Conservation (phyloP, 495 filamentous ascomycete genomes). For the Xylaria longipes region DNA sequence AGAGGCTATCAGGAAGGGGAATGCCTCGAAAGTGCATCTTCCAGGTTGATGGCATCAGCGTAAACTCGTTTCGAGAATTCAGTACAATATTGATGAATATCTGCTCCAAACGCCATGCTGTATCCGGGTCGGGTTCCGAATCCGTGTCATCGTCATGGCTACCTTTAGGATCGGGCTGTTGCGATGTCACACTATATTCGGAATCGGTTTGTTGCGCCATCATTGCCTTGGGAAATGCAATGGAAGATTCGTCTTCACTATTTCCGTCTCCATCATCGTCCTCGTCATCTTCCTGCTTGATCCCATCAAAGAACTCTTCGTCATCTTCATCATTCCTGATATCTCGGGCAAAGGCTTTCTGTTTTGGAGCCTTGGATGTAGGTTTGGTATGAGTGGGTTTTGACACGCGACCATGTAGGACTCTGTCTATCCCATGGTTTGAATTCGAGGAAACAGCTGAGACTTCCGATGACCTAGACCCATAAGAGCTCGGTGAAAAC, state of each 20-base stretch:
- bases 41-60: conserved; percentile 41
- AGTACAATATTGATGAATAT: conserved; percentile 35
- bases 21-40: conserved; percentile 41
- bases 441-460: neutral
- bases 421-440: neutral
- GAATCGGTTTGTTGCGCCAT: neutral
- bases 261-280: neutral
- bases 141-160: neutral
- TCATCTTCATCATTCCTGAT: neutral
- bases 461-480: neutral
- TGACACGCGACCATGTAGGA: conserved; percentile 22
- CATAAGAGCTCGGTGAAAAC: neutral
- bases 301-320: neutral
- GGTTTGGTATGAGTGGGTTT: conserved; percentile 1
- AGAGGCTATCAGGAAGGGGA: conserved; percentile 37
- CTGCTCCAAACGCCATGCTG: conserved; percentile 37
- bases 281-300: neutral
- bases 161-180: neutral
- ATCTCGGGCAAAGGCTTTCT: neutral
- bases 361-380: neutral
- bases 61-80: conserved; percentile 35
- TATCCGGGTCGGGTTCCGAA: conserved; percentile 18
- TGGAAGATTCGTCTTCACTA: neutral
- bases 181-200: neutral
- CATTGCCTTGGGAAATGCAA: neutral